phyloP scores from a whole-genome alignment of 2,329 filamentous ascomycete species.

The Aspergillus alliaceus region DNA sequence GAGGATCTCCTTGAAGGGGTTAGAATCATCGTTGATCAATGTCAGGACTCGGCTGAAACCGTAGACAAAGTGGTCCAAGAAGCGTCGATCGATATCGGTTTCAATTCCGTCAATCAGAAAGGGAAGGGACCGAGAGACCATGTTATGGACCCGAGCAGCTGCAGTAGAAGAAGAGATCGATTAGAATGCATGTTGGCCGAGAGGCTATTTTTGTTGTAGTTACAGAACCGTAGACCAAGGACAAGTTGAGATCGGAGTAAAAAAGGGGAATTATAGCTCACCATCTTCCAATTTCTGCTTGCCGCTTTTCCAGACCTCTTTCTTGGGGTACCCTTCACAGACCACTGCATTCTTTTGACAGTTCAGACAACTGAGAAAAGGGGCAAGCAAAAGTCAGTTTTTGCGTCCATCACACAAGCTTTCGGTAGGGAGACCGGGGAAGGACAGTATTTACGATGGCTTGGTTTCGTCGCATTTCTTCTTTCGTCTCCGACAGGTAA shows the following conservation, averaged over 20 bases:
- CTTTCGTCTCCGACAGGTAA: conserved; percentile 60
- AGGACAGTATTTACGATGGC: conserved; percentile 36
- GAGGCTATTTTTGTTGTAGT: neutral
- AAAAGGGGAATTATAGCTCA: conserved; percentile 22
- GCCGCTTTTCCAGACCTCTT: conserved; percentile 83
- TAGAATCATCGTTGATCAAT: conserved; percentile 75
- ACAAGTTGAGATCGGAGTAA: neutral
- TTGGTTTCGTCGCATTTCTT: conserved; percentile 57
- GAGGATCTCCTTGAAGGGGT: conserved; percentile 82
- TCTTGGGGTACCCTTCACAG: conserved; percentile 86
- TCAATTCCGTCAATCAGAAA: conserved; percentile 78
- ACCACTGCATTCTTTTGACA: conserved; percentile 92
- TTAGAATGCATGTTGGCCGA: neutral
- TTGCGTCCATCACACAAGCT: neutral
- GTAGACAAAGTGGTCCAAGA: conserved; percentile 80
- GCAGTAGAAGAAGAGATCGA: conserved; percentile 10
- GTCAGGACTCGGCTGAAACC: conserved; percentile 79
- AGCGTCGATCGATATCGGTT: conserved; percentile 73
- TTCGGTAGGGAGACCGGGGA: neutral
- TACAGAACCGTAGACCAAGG: neutral
- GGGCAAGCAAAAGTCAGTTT: conserved; percentile 1
- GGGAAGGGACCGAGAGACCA: conserved; percentile 48
- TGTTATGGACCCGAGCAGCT: conserved; percentile 33
- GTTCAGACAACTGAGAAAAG: conserved; percentile 55
- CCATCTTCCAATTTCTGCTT: conserved; percentile 71